Conservation (phyloP, 2,329 filamentous ascomycete genomes). For the Aureobasidium subglaciale region DNA sequence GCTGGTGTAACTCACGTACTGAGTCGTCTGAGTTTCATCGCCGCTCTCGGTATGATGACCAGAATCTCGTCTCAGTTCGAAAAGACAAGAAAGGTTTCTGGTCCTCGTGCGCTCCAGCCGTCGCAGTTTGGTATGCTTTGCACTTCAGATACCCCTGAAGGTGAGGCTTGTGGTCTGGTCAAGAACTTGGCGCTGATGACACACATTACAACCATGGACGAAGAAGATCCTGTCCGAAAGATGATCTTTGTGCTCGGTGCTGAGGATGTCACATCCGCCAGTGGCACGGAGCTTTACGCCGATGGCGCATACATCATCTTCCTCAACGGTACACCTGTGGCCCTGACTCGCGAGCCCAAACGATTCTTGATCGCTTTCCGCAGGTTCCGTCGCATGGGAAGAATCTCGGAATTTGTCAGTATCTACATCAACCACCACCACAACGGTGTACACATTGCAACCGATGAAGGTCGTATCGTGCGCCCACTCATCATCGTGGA, state of each 20-base stretch:
- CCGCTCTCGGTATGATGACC: conserved; percentile 98
- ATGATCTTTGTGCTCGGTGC: conserved; percentile 82
- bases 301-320: conserved; percentile 84
- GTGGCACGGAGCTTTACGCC: conserved; percentile 79
- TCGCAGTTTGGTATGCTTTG: conserved; percentile 99
- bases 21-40: conserved; percentile 92
- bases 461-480: conserved; percentile 94
- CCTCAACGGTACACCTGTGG: conserved; percentile 90
- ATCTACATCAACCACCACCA: conserved; percentile 94
- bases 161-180: conserved; percentile 93
- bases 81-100: conserved; percentile 94
- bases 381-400: conserved; percentile 77
- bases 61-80: conserved; percentile 97
- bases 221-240: conserved; percentile 81
- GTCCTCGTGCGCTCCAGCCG: conserved; percentile 88
- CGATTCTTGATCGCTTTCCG: conserved; percentile 80
- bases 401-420: conserved; percentile 92
- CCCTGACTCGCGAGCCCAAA: conserved; percentile 78
- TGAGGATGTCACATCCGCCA: conserved; percentile 70
- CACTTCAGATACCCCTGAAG: conserved; percentile 94
- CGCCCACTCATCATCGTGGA: conserved; percentile 93
- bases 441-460: conserved; percentile 86
- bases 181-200: conserved; percentile 99
- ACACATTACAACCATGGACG: conserved; percentile 94
- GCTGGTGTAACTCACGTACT: conserved; percentile 95